Conservation (phyloP, 2,329 filamentous ascomycete genomes). For the Botrytis squamosa region DNA sequence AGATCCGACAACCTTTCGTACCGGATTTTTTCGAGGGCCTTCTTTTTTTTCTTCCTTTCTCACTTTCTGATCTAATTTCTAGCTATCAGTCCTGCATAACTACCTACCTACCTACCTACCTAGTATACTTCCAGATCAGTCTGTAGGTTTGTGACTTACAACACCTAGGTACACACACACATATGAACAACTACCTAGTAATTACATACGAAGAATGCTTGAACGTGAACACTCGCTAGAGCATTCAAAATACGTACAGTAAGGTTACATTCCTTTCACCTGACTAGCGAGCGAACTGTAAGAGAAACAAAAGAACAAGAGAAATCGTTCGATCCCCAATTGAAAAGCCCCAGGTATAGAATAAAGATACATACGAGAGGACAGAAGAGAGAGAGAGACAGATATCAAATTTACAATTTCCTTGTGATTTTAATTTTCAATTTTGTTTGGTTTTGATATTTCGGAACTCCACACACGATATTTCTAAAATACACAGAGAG, state of each 20-base stretch:
- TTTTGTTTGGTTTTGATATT: not conserved
- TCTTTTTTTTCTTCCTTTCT: too few relatives aligned
- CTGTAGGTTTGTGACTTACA: not conserved
- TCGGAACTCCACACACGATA: not conserved
- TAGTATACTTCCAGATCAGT: not conserved
- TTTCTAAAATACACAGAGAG: not conserved
- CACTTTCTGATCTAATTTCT: not conserved
- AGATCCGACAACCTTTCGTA: not conserved
- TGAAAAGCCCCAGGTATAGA: too few relatives aligned
- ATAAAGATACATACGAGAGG: too few relatives aligned
- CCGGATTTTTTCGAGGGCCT: accelerated
- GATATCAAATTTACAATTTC: too few relatives aligned
- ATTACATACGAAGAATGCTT: too few relatives aligned
- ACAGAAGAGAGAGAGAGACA: too few relatives aligned
- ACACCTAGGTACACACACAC: not conserved
- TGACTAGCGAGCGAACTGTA: too few relatives aligned
- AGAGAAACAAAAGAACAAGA: not conserved
- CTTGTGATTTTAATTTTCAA: not conserved
- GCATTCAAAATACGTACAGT: not conserved
- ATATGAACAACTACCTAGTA: not conserved
- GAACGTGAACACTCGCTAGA: not conserved
- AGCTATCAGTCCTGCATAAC: accelerated
- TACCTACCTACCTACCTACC: too few relatives aligned
- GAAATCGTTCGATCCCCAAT: too few relatives aligned
- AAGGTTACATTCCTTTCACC: not conserved